A percentile compares a stretch with the other conserved stretches of the same genome.
These are phyloP conservation scores for Cavenderia fasciculata DNA, from an alignment of 78 protist genomes.

Conservation along the genomic window DNA sequence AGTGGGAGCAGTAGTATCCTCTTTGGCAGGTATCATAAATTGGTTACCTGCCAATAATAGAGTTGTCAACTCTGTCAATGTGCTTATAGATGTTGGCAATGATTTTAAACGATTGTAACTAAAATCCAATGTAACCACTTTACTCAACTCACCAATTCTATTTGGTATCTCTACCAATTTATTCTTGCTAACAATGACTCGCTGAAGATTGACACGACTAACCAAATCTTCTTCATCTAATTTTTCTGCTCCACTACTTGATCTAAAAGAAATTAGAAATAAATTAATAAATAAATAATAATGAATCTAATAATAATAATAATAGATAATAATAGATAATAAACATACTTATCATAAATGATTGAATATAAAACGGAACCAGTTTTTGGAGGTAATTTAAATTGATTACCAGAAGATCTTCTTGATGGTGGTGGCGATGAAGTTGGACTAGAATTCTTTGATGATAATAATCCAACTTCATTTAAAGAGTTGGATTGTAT, in stretches of 20 bases:
- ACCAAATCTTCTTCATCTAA: conserved; percentile 54
- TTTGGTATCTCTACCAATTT: conserved; percentile 35
- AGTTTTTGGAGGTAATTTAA: conserved; percentile 53
- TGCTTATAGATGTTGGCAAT: conserved; percentile 18
- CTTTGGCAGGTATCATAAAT: conserved; percentile 43
- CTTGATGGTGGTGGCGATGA: background rate
- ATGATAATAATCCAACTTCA: background rate
- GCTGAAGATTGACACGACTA: conserved; percentile 22
- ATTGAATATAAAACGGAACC: conserved; percentile 7
- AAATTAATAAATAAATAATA: background rate
- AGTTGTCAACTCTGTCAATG: background rate
- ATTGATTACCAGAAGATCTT: background rate
- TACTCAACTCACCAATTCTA: conserved; percentile 18
- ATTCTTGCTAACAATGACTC: conserved; percentile 37
- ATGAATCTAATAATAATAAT: background rate
- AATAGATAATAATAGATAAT: background rate
- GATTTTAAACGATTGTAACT: conserved; percentile 39
- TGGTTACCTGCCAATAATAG: conserved; percentile 47
- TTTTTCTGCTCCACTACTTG: conserved; percentile 11
- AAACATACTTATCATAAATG: conserved; percentile 65
- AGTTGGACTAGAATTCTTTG: background rate
- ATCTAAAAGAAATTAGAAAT: background rate
- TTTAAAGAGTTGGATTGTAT: background rate
- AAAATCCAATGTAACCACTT: conserved; percentile 11
- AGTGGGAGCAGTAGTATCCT: background rate